These are phyloP conservation scores for Gymnopus androsaceus DNA, from an alignment of 1,284 basidiomycete genomes.

Conservation along the genomic window DNA sequence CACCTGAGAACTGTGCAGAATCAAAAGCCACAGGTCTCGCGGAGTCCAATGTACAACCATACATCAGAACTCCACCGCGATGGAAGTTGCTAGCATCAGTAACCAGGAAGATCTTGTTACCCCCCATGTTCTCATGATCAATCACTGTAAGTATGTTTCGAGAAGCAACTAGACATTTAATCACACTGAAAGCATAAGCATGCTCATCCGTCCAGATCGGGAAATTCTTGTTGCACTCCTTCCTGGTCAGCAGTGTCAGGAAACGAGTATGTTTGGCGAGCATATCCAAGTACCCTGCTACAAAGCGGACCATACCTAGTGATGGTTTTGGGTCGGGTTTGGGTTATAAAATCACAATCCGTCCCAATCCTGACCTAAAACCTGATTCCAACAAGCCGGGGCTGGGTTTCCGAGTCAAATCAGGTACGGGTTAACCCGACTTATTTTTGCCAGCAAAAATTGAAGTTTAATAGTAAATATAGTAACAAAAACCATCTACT, in stretches of 20 bases:
- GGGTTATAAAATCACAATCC: no score
- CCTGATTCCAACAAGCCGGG: no score
- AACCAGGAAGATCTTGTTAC: conserved; percentile 34
- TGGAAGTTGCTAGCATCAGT: conserved; percentile 32
- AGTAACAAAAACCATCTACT: no score
- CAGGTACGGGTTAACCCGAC: no score
- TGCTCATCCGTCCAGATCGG: conserved; percentile 26
- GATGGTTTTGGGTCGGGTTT: no score
- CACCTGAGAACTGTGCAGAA: conserved; percentile 26
- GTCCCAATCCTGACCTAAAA: no score
- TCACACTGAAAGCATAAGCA: conserved; percentile 28
- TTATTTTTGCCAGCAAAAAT: no score
- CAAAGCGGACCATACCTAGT: conserved; percentile 34
- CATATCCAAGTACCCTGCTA: conserved; percentile 28
- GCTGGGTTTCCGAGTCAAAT: no score
- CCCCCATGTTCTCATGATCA: conserved; percentile 28
- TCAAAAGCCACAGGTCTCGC: conserved; percentile 33
- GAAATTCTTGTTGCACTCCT: conserved; percentile 20
- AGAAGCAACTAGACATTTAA: conserved; percentile 29
- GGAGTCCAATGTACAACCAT: conserved; percentile 27
- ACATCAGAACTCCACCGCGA: conserved; percentile 30
- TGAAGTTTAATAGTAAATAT: no score
- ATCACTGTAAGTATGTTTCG: conserved; percentile 24
- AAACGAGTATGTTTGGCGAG: conserved; percentile 32
- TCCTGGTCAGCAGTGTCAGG: conserved; percentile 29